Evolutionary conservation across 164 flowering plant genomes (phyloP).

Genomic region (Vitis rupestris): DNA sequence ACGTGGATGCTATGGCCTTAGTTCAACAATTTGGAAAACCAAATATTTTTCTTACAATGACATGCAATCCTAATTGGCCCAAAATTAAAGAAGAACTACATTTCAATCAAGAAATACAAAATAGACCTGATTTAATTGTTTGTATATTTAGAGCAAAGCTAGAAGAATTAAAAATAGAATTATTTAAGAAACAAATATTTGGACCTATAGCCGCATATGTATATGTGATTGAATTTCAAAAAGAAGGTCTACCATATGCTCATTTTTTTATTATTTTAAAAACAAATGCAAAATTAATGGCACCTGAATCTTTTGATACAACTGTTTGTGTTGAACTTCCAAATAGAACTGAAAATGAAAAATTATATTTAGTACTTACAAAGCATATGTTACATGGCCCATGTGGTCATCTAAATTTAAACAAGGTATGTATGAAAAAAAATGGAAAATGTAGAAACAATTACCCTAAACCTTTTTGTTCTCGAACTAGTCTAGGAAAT

Average conservation of each 20-base stretch:
- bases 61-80: no score
- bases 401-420: not conserved
- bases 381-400: slow-evolving; percentile 28
- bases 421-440: not conserved
- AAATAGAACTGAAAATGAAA: not conserved
- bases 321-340: slow-evolving; percentile 15
- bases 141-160: slow-evolving; percentile 1
- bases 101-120: no score
- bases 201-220: slow-evolving; percentile 11
- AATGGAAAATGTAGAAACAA: no score
- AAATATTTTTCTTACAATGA: no score
- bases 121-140: no score
- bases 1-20: no score
- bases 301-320: not conserved
- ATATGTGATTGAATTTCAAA: slow-evolving; percentile 14
- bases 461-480: no score
- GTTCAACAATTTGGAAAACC: no score
- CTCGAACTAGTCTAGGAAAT: no score
- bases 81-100: no score
- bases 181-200: slow-evolving; percentile 6
- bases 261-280: not conserved
- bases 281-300: not conserved
- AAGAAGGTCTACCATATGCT: slow-evolving; percentile 18
- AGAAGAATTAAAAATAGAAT: not conserved
- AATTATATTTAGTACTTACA: not conserved